These are phyloP conservation scores for Yarrowia divulgata DNA, from an alignment of 805 yeast species.

Conservation along the genomic window DNA sequence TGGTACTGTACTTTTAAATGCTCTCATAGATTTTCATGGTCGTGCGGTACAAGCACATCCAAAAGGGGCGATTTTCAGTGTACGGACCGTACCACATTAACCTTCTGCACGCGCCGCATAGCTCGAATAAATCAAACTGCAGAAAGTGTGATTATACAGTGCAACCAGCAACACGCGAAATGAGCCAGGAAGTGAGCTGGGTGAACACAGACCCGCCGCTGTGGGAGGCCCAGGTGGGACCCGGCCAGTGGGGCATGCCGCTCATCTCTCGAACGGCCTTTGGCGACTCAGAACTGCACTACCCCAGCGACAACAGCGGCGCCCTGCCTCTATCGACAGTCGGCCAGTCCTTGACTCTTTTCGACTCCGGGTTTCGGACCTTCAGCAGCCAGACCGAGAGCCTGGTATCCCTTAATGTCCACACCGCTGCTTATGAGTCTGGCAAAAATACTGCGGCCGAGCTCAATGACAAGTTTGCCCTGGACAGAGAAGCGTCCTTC, in stretches of 20 bases:
- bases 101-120: too few species aligned
- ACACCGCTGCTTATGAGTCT: too few species aligned
- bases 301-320: background rate
- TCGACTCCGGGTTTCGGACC: conserved; percentile 7
- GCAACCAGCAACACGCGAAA: background rate
- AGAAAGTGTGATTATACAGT: too few species aligned
- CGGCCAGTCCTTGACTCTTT: background rate
- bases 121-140: too few species aligned
- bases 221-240: conserved; percentile 13
- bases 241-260: conserved; percentile 18
- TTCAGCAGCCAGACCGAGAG: background rate
- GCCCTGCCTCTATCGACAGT: background rate
- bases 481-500: background rate
- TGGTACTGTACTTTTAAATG: too few species aligned
- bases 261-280: background rate
- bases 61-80: too few species aligned
- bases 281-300: conserved; percentile 13
- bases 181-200: conserved; percentile 9
- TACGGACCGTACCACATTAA: too few species aligned
- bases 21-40: too few species aligned
- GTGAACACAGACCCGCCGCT: conserved; percentile 13
- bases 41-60: too few species aligned
- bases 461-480: background rate
- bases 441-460: background rate
- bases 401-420: too few species aligned